Percentiles rank a stretch among this genome's conserved stretches.
Evolutionary conservation across 805 yeast species (phyloP).

Genomic region (Ogataea methanolica): DNA sequence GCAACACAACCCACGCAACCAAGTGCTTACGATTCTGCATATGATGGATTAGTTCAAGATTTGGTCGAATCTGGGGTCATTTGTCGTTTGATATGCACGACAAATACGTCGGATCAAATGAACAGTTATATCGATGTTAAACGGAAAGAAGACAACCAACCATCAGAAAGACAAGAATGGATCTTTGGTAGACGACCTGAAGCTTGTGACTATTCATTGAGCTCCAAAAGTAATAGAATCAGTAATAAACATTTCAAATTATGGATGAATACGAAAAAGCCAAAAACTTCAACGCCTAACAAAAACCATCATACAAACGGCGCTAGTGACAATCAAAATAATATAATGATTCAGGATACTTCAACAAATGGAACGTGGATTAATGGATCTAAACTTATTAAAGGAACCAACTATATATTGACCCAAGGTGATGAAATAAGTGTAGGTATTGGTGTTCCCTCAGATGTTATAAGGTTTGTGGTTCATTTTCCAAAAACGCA

Average conservation of each 20-base stretch:
- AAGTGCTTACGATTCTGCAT: constrained; percentile 24
- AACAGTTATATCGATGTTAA: constrained; percentile 29
- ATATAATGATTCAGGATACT: constrained; percentile 58
- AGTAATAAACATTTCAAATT: constrained; percentile 70
- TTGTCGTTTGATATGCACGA: constrained; percentile 33
- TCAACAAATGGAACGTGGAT: constrained; percentile 93
- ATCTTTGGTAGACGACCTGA: constrained; percentile 64
- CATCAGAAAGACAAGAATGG: constrained; percentile 28
- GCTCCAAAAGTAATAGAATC: constrained; percentile 55
- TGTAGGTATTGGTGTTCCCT: constrained; percentile 79
- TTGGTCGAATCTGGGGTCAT: constrained; percentile 28
- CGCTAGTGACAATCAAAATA: constrained; percentile 8
- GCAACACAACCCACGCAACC: constrained; percentile 37
- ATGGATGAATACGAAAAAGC: constrained; percentile 50
- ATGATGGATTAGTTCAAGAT: constrained; percentile 23
- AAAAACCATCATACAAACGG: constrained; percentile 2
- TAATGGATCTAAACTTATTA: constrained; percentile 67
- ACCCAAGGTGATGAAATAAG: constrained; percentile 92
- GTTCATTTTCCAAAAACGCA: constrained; percentile 39
- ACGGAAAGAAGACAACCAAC: constrained; percentile 10
- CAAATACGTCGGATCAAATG: constrained; percentile 20
- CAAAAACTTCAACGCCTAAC: constrained; percentile 16
- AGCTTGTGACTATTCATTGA: constrained; percentile 57
- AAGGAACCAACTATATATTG: constrained; percentile 73
- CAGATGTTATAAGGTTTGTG: constrained; percentile 56